Evolutionary conservation across 2,329 filamentous ascomycete genomes (phyloP).

Genomic region (Parastagonospora avenae): DNA sequence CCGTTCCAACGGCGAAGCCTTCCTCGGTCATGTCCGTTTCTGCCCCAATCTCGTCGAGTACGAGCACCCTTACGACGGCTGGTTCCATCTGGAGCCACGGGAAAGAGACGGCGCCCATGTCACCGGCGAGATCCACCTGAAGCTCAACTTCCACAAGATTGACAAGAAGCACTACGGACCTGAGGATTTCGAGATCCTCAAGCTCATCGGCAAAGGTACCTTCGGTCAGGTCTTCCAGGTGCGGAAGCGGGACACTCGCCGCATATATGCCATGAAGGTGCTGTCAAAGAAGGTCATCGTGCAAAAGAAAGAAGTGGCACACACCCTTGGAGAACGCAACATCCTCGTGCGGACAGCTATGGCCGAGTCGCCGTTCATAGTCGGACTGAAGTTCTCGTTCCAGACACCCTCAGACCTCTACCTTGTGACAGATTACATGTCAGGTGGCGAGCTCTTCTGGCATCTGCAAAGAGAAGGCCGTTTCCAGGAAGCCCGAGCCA

Average conservation of each 20-base stretch:
- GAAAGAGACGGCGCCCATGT: slow-evolving; percentile 79
- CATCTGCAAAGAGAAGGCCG: slow-evolving; percentile 96
- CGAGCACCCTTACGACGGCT: slow-evolving; percentile 76
- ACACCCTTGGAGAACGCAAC: slow-evolving; percentile 95
- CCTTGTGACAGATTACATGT: slow-evolving; percentile 99
- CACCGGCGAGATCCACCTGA: slow-evolving; percentile 84
- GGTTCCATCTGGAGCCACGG: slow-evolving; percentile 81
- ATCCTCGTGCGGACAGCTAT: slow-evolving; percentile 96
- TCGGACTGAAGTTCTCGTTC: slow-evolving; percentile 97
- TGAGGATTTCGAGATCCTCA: slow-evolving; percentile 93
- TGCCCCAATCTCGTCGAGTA: slow-evolving; percentile 71
- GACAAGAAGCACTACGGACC: slow-evolving; percentile 87
- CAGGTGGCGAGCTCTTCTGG: slow-evolving; percentile 97
- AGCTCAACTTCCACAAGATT: slow-evolving; percentile 84
- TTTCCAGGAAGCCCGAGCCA: slow-evolving; percentile 91
- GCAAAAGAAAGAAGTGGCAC: slow-evolving; percentile 98
- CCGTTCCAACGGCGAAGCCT: slow-evolving; percentile 80
- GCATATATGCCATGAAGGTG: slow-evolving; percentile 99
- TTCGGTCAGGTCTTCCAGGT: slow-evolving; percentile 99
- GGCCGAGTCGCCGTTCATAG: slow-evolving; percentile 95
- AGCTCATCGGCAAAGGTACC: slow-evolving; percentile 96
- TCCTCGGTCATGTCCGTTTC: slow-evolving; percentile 88
- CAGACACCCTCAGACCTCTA: slow-evolving; percentile 97
- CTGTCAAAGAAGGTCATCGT: slow-evolving; percentile 99
- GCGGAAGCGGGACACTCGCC: slow-evolving; percentile 91